A percentile compares a stretch with the other conserved stretches of the same genome.
Evolutionary conservation across 1,139 yeast genomes (phyloP).

Genomic region (Kodamaea alishanica): DNA sequence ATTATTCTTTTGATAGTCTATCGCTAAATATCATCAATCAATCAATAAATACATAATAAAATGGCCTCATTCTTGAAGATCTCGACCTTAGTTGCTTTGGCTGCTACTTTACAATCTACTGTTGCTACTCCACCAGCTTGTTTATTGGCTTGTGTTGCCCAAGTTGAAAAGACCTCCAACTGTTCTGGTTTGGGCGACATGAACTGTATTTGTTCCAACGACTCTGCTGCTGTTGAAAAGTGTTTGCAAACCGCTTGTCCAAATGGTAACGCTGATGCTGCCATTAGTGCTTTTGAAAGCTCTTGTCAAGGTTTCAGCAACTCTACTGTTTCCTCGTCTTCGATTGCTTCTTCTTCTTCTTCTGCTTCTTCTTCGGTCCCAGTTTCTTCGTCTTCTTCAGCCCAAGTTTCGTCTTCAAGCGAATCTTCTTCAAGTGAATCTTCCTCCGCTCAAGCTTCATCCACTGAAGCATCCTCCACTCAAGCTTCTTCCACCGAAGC

Average conservation of each 20-base stretch:
- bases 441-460: constrained; percentile 21
- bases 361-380: constrained; percentile 22
- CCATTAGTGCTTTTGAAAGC: constrained; percentile 52
- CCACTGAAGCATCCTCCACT: constrained; percentile 18
- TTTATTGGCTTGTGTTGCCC: constrained; percentile 79
- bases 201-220: constrained; percentile 59
- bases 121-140: constrained; percentile 87
- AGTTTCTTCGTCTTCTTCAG: constrained; percentile 22
- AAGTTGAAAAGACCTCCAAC: constrained; percentile 53
- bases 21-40: neutral
- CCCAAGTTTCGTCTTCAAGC: constrained; percentile 29
- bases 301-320: constrained; percentile 45
- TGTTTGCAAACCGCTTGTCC: constrained; percentile 72
- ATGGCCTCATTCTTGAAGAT: constrained; percentile 25
- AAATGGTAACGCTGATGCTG: constrained; percentile 51
- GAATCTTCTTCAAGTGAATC: constrained; percentile 25
- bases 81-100: constrained; percentile 49
- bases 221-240: constrained; percentile 46
- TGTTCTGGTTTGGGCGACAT: constrained; percentile 61
- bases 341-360: constrained; percentile 8
- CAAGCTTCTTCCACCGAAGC: constrained; percentile 14
- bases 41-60: neutral
- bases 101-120: constrained; percentile 46
- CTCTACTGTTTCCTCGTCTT: constrained; percentile 10
- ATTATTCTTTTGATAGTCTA: neutral